A percentile compares a stretch with the other conserved stretches of the same genome.
Conservation (phyloP, 169 alveolate genomes). For the Babesia ovata region DNA sequence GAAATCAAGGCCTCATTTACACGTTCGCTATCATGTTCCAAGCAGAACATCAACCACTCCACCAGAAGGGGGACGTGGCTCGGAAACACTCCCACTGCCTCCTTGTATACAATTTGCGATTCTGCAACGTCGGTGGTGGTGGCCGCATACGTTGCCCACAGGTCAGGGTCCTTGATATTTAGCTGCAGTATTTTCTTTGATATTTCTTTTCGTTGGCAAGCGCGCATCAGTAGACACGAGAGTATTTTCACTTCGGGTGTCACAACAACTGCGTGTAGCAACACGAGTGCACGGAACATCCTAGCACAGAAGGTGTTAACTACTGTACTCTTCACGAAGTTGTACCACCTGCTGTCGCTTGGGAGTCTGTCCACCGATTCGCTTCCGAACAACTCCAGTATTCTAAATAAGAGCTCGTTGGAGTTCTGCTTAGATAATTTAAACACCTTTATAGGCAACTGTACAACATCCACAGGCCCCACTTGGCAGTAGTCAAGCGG, state of each 20-base stretch:
- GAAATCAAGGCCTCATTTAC: background rate
- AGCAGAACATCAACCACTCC: background rate
- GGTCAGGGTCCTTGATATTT: constrained; percentile 3
- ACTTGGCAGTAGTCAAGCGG: constrained; percentile 25
- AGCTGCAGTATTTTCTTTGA: constrained; percentile 28
- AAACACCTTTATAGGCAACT: background rate
- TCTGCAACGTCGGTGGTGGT: background rate
- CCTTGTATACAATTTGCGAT: constrained; percentile 9
- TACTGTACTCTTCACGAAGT: constrained; percentile 31
- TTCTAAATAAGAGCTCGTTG: constrained; percentile 10
- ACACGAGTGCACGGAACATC: constrained; percentile 6
- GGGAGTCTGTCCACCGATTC: constrained; percentile 12
- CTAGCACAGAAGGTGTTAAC: background rate
- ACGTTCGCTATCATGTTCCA: background rate
- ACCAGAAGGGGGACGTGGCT: constrained; percentile 2
- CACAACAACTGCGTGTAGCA: constrained; percentile 8
- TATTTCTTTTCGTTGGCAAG: constrained; percentile 23
- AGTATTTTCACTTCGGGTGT: constrained; percentile 8
- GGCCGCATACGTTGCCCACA: constrained; percentile 25
- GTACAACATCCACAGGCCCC: background rate
- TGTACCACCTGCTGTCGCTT: constrained; percentile 47
- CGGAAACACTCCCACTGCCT: constrained; percentile 25
- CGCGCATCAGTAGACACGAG: constrained; percentile 16
- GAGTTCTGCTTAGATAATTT: background rate
- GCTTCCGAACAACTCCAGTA: constrained; percentile 46